These are phyloP conservation scores for Galium porrigens DNA, from an alignment of 305 asterid species.

Conservation along the genomic window DNA sequence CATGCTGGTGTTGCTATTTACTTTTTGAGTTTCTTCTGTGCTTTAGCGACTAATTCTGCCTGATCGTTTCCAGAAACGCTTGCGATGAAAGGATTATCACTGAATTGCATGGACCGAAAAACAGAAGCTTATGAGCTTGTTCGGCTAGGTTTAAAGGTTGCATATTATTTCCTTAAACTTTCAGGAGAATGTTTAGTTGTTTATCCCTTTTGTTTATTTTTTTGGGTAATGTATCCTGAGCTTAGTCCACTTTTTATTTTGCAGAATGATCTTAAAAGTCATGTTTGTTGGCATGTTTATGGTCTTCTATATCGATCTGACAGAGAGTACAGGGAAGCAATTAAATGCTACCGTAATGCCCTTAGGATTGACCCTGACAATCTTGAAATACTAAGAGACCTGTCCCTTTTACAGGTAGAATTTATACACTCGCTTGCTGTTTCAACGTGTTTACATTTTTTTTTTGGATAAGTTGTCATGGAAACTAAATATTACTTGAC, in stretches of 20 bases:
- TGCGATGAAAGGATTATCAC: constrained; percentile 90
- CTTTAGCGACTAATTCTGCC: neutral
- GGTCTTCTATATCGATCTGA: constrained; percentile 95
- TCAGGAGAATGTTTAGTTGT: neutral
- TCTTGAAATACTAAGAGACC: constrained; percentile 87
- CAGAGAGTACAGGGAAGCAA: constrained; percentile 97
- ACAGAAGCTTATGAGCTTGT: constrained; percentile 97
- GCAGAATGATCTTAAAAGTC: constrained; percentile 99
- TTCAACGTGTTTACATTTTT: neutral
- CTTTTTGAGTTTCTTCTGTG: neutral
- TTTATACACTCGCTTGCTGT: constrained; percentile 10
- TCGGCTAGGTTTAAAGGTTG: constrained; percentile 68
- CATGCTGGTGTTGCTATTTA: neutral
- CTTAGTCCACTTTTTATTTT: constrained; percentile 23
- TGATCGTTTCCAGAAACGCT: constrained; percentile 59
- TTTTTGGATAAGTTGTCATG: neutral
- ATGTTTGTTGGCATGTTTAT: constrained; percentile 98
- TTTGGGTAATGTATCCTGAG: neutral
- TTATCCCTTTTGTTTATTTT: constrained; percentile 10
- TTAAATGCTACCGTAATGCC: constrained; percentile 92
- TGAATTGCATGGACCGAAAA: constrained; percentile 97
- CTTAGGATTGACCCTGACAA: constrained; percentile 90
- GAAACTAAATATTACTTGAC: neutral
- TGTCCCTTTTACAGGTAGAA: constrained; percentile 86
- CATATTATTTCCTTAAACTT: constrained; percentile 6